Conservation (phyloP, 23 red algal genomes). For the Gracilariopsis chorda region DNA sequence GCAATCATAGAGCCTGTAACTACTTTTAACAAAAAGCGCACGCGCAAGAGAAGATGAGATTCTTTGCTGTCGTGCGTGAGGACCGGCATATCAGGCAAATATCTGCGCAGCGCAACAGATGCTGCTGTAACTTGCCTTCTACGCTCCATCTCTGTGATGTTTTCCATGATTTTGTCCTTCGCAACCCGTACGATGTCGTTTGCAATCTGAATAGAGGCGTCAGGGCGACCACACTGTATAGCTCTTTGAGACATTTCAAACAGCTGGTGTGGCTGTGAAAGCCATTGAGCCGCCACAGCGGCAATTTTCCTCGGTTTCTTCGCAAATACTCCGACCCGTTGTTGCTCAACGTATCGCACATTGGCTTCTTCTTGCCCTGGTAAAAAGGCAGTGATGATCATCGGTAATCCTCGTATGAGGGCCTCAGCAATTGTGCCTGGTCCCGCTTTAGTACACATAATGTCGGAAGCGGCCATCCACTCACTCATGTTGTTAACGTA, state of each 20-base stretch:
- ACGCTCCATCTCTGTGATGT: slow-evolving; percentile 5
- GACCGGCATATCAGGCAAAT: not conserved
- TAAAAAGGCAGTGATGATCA: slow-evolving; percentile 74
- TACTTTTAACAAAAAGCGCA: slow-evolving; percentile 12
- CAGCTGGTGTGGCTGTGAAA: slow-evolving; percentile 55
- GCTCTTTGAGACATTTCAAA: slow-evolving; percentile 29
- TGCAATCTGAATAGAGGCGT: slow-evolving; percentile 53
- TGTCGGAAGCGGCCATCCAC: slow-evolving; percentile 80
- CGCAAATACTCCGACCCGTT: slow-evolving; percentile 69
- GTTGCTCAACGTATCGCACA: slow-evolving; percentile 60
- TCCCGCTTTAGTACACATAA: slow-evolving; percentile 84
- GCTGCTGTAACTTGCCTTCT: slow-evolving; percentile 2
- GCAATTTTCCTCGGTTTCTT: slow-evolving; percentile 62
- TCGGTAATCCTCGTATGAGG: slow-evolving; percentile 77
- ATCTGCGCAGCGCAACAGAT: not conserved
- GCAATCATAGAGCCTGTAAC: slow-evolving; percentile 21
- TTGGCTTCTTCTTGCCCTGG: slow-evolving; percentile 86
- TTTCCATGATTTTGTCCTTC: not conserved
- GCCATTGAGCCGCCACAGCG: slow-evolving; percentile 44
- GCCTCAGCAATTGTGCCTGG: slow-evolving; percentile 91
- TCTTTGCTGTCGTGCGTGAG: not conserved
- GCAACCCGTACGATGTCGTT: slow-evolving; percentile 42
- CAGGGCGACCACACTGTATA: not conserved
- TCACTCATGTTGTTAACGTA: slow-evolving; percentile 91
- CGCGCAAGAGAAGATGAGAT: slow-evolving; percentile 23